phyloP scores from a whole-genome alignment of 352 stramenopile genomes.

The Globisporangium acanthophoron region DNA sequence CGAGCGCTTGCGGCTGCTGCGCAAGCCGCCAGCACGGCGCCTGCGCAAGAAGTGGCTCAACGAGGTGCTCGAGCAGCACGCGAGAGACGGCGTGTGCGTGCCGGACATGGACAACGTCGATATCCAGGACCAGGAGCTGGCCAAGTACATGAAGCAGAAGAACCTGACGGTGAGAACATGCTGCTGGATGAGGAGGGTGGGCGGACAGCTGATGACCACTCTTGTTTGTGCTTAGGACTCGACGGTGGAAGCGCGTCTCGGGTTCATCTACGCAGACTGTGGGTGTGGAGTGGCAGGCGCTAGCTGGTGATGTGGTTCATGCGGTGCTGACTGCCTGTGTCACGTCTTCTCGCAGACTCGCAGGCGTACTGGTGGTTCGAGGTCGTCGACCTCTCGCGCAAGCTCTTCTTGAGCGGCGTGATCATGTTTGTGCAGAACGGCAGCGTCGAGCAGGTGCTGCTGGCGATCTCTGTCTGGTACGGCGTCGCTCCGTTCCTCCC shows the following conservation, averaged over 20 bases:
- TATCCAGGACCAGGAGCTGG: slow-evolving; percentile 60
- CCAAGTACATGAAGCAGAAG: slow-evolving; percentile 72
- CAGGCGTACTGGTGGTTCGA: slow-evolving; percentile 79
- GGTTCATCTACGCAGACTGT: slow-evolving; percentile 82
- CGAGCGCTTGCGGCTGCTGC: slow-evolving; percentile 38
- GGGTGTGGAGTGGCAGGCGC: slow-evolving; percentile 4
- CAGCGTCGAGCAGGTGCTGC: slow-evolving; percentile 61
- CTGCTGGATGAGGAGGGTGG: background rate
- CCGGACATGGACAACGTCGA: slow-evolving; percentile 45
- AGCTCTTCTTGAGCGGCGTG: slow-evolving; percentile 68
- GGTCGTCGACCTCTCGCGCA: slow-evolving; percentile 69
- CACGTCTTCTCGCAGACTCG: slow-evolving; percentile 29
- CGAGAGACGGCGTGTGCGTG: slow-evolving; percentile 38
- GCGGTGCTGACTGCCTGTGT: background rate
- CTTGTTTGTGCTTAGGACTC: slow-evolving; percentile 34
- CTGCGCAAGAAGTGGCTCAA: slow-evolving; percentile 63
- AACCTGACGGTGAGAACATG: slow-evolving; percentile 44
- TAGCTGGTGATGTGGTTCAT: background rate
- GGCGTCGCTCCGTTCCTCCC: background rate
- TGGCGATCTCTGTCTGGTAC: slow-evolving; percentile 62
- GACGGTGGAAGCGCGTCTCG: slow-evolving; percentile 53
- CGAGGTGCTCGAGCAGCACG: slow-evolving; percentile 44
- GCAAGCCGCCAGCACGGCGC: slow-evolving; percentile 27
- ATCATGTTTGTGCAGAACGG: slow-evolving; percentile 73
- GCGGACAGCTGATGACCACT: background rate